Percentiles rank a stretch among this genome's conserved stretches.
Conservation (phyloP, 2,329 filamentous ascomycete species). For the Penicillium sp. region DNA sequence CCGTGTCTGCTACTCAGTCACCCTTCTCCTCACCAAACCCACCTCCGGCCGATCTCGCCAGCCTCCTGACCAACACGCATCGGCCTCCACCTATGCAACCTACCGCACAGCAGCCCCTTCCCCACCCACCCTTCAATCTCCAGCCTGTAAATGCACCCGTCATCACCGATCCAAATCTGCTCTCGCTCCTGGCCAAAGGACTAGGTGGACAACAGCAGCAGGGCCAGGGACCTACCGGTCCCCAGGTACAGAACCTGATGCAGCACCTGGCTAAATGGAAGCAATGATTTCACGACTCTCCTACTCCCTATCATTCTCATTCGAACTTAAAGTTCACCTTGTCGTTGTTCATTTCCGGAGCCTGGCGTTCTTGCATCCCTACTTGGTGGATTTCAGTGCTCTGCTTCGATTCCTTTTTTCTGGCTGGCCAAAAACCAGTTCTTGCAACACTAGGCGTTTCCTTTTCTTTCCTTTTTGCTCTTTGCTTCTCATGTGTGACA, state of each 20-base stretch:
- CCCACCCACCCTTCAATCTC: slow-evolving; percentile 25
- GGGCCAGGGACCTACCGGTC: slow-evolving; percentile 25
- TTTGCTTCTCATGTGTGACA: slow-evolving; percentile 3
- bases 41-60: slow-evolving; percentile 35
- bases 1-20: slow-evolving; percentile 29
- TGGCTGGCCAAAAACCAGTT: slow-evolving; percentile 12
- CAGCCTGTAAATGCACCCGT: slow-evolving; percentile 23
- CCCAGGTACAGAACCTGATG: slow-evolving; percentile 43
- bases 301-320: slow-evolving; percentile 6
- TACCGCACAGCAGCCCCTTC: slow-evolving; percentile 23
- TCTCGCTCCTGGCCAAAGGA: slow-evolving; percentile 34
- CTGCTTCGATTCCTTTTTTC: slow-evolving; percentile 9
- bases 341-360: slow-evolving; percentile 14
- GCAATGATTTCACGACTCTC: slow-evolving; percentile 30
- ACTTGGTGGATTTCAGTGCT: slow-evolving; percentile 4
- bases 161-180: slow-evolving; percentile 30
- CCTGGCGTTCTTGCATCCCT: slow-evolving; percentile 16
- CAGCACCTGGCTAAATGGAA: slow-evolving; percentile 42
- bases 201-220: slow-evolving; percentile 31
- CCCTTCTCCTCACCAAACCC: slow-evolving; percentile 29
- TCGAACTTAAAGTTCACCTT: slow-evolving; percentile 13
- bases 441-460: slow-evolving; percentile 18
- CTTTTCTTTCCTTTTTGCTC: not conserved
- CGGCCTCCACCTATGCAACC: slow-evolving; percentile 30
- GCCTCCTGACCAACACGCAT: slow-evolving; percentile 33